Evolutionary conservation across 2,329 filamentous ascomycete species (phyloP), one percentile per base, ranked within the genome.

Genomic region (Neofusicoccum parvum): DNA sequence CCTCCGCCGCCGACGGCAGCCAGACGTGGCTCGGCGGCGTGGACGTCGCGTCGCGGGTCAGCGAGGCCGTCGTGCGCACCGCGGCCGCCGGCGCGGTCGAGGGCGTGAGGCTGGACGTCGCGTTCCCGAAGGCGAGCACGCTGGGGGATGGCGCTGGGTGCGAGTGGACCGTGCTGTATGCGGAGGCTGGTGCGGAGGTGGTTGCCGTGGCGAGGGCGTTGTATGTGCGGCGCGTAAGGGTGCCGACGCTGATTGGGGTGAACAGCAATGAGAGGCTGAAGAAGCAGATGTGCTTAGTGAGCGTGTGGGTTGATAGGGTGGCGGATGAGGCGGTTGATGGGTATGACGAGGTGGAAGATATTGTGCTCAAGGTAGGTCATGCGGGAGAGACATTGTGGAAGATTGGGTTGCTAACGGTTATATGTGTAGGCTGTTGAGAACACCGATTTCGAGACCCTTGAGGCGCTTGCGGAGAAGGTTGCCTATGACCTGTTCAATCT

Each of bases 201-300:
- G 15, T 66, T 34, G 43, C 14, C 14, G 36, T 46, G n/a, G 11
- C 48, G 27, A 15, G 56, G 43, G 32, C 20, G 45, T 73, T 90
- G 51, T 80, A 81, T 43, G 74, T 92, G 9, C 82, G 83, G 53
- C 82, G 85, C 20, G 74, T 93, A 59, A 83, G 82, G 43, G 82
- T 92, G 10, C 88, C 90, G 32, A 88, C 87, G 37, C 75, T 94
- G 58, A 86, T 94, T 53, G 91, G 91, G 0, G 85, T 94, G 34
- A 92, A 94, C 71, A 75, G 80, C 23, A 90, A 92, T 71, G 91
- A 94, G 81, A 81, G 91, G 68, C 69, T 78, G 41, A 74, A 74
- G 65, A 90, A 87, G 76, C 90, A 93, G 78, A 83, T 89, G 60
- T 83, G 92, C 1, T 78, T 90, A 15, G 83, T 86, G 10, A 88